Conservation (phyloP, 2,329 filamentous ascomycete genomes). For the Pestalotiopsis sp. region DNA sequence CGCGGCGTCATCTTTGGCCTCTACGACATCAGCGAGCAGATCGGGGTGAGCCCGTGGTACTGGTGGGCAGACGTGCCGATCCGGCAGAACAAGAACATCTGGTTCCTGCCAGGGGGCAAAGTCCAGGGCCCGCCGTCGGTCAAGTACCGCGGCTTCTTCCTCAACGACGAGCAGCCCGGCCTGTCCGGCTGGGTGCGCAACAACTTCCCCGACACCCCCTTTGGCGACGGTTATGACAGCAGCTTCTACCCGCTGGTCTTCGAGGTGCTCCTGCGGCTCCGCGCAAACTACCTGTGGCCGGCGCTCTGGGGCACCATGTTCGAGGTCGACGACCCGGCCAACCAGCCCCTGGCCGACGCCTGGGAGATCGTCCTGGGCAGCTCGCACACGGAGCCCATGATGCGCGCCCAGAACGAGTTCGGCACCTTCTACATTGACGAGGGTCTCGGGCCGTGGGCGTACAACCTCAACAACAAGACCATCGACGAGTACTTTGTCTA, state of each 20-base stretch:
- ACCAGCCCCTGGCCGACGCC: conserved; percentile 72
- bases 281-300: conserved; percentile 78
- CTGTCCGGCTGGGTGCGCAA: conserved; percentile 66
- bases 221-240: conserved; percentile 54
- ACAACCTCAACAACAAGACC: conserved; percentile 69
- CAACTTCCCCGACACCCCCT: conserved; percentile 46
- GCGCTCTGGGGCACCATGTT: conserved; percentile 74
- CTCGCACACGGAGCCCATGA: conserved; percentile 75
- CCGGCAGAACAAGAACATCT: conserved; percentile 55
- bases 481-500: conserved; percentile 71
- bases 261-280: conserved; percentile 69
- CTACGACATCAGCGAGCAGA: conserved; percentile 74
- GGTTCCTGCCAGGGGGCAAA: conserved; percentile 55
- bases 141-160: conserved; percentile 71
- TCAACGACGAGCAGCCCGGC: conserved; percentile 72
- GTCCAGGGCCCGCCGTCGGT: conserved; percentile 63
- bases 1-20: conserved; percentile 65
- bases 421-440: conserved; percentile 47
- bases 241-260: conserved; percentile 72
- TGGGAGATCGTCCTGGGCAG: conserved; percentile 75
- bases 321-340: conserved; percentile 70
- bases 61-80: conserved; percentile 68
- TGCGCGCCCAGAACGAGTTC: conserved; percentile 62
- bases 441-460: conserved; percentile 64
- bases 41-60: conserved; percentile 73